Percentiles rank a stretch among this genome's conserved stretches.
phyloP scores from a whole-genome alignment of 768 basidiomycete genomes.

The Naganishia friedmannii region DNA sequence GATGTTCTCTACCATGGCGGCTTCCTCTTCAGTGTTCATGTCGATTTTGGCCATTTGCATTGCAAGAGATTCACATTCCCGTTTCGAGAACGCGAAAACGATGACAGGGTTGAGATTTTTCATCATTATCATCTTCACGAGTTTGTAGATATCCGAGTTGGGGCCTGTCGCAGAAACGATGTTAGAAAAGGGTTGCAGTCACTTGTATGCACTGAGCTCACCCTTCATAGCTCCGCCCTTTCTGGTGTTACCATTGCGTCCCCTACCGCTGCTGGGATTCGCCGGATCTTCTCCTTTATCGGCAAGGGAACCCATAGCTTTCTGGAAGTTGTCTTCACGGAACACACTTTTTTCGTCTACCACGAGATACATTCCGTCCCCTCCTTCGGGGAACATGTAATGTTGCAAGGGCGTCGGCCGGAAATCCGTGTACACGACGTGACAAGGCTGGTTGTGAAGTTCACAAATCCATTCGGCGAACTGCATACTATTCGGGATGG shows the following conservation, averaged over 20 bases:
- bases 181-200: background rate
- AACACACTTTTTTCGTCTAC: slow-evolving; percentile 99
- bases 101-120: slow-evolving; percentile 98
- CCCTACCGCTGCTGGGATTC: slow-evolving; percentile 76
- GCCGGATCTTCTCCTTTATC: slow-evolving; percentile 89
- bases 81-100: slow-evolving; percentile 95
- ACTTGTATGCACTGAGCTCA: slow-evolving; percentile 44
- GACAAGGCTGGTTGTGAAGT: slow-evolving; percentile 94
- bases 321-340: slow-evolving; percentile 92
- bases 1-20: slow-evolving; percentile 76
- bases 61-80: slow-evolving; percentile 86
- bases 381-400: slow-evolving; percentile 94
- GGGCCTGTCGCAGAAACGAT: slow-evolving; percentile 56
- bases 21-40: slow-evolving; percentile 88
- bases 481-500: slow-evolving; percentile 98
- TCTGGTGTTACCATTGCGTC: slow-evolving; percentile 84
- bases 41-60: slow-evolving; percentile 91
- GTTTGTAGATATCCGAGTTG: slow-evolving; percentile 89
- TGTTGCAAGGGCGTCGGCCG: slow-evolving; percentile 96
- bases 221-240: slow-evolving; percentile 94
- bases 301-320: slow-evolving; percentile 91
- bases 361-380: slow-evolving; percentile 93
- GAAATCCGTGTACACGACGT: slow-evolving; percentile 99
- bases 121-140: slow-evolving; percentile 95
- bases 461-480: slow-evolving; percentile 99